Conservation (phyloP, 768 basidiomycete species). For the Amanita exitialis region DNA sequence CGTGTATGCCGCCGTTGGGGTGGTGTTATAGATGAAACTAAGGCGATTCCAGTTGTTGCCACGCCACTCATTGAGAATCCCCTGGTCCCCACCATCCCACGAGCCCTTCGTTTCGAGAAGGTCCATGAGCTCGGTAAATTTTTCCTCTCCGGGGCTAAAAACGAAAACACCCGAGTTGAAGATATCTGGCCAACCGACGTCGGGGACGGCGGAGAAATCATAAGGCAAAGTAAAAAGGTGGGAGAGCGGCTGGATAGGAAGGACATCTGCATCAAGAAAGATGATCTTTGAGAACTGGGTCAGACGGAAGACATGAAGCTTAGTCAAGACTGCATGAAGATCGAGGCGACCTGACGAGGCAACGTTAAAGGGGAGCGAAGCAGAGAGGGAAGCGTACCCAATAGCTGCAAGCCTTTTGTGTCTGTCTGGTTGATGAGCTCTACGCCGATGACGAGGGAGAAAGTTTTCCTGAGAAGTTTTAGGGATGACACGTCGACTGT, state of each 20-base stretch:
- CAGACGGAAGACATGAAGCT: slow-evolving; percentile 92
- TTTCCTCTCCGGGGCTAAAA: slow-evolving; percentile 68
- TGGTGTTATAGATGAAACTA: slow-evolving; percentile 97
- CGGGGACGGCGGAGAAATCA: slow-evolving; percentile 89
- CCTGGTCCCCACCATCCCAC: slow-evolving; percentile 99
- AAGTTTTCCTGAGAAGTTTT: slow-evolving; percentile 69
- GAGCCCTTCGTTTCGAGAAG: slow-evolving; percentile 73
- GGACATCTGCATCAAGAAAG: slow-evolving; percentile 88
- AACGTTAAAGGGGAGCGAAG: neutral
- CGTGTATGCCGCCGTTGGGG: slow-evolving; percentile 95
- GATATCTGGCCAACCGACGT: slow-evolving; percentile 99
- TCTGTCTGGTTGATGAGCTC: slow-evolving; percentile 75
- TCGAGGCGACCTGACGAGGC: slow-evolving; percentile 73
- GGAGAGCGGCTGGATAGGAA: slow-evolving; percentile 79
- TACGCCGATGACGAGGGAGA: slow-evolving; percentile 83
- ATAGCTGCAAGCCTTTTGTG: slow-evolving; percentile 56
- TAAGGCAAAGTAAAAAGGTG: slow-evolving; percentile 82
- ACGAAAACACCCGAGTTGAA: slow-evolving; percentile 98
- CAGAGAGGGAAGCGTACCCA: slow-evolving; percentile 43
- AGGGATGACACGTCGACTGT: slow-evolving; percentile 78
- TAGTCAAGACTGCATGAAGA: slow-evolving; percentile 88
- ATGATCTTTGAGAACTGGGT: slow-evolving; percentile 78
- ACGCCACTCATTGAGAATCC: slow-evolving; percentile 93
- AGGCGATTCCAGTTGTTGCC: slow-evolving; percentile 83
- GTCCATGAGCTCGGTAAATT: slow-evolving; percentile 64